phyloP scores from a whole-genome alignment of 1,284 basidiomycete genomes.

The Xerocomus tenax region DNA sequence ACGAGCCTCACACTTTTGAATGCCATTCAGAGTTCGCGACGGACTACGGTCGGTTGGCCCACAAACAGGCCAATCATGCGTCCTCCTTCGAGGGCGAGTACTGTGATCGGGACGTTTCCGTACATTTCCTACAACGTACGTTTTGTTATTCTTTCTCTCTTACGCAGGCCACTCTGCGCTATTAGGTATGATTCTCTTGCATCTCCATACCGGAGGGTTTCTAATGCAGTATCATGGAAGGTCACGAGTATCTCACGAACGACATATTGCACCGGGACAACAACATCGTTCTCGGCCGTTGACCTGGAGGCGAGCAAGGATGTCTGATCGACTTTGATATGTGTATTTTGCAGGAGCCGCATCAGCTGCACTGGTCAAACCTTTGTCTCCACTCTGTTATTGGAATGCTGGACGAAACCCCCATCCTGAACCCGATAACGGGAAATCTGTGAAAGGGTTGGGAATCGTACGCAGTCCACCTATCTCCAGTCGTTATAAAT shows the following conservation, averaged over 20 bases:
- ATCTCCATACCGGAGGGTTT: too few species aligned
- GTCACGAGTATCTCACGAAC: conserved; percentile 11
- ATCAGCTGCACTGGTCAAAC: too few species aligned
- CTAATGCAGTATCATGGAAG: conserved; percentile 1
- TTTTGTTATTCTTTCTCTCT: neutral
- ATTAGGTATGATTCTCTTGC: neutral
- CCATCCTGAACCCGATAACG: neutral
- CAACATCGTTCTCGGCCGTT: conserved; percentile 13
- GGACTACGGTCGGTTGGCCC: too few species aligned
- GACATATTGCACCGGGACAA: conserved; percentile 14
- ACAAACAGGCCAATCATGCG: too few species aligned
- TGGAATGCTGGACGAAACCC: neutral
- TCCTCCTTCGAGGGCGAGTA: too few species aligned
- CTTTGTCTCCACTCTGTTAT: neutral
- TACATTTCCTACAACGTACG: too few species aligned
- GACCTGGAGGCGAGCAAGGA: conserved; percentile 12
- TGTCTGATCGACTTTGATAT: conserved; percentile 18
- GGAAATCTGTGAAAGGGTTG: neutral
- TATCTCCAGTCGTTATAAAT: too few species aligned
- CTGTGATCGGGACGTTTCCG: too few species aligned
- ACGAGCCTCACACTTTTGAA: too few species aligned
- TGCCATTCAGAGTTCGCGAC: too few species aligned
- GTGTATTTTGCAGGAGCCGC: conserved; percentile 2
- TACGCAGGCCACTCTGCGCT: too few species aligned
- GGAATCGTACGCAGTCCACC: neutral